Percentiles rank a stretch among this genome's conserved stretches.
Evolutionary conservation across 345 rosid genomes (phyloP).

Genomic region (Heritiera littoralis): DNA sequence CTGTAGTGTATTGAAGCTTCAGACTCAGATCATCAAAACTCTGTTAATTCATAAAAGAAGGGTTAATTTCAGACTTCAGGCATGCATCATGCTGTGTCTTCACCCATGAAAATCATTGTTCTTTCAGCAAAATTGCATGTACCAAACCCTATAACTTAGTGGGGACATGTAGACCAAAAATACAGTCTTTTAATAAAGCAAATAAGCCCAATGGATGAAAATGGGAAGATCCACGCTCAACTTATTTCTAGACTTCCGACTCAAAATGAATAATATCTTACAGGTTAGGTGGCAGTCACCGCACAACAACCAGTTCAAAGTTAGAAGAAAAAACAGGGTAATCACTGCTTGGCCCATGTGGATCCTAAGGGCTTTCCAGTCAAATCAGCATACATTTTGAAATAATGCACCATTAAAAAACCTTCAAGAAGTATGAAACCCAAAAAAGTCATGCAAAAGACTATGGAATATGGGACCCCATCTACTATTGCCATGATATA

Average conservation of each 20-base stretch:
- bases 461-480: slow-evolving; percentile 5
- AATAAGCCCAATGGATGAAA: background rate
- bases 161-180: slow-evolving; percentile 5
- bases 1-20: slow-evolving; percentile 56
- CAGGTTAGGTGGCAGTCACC: too few relatives aligned
- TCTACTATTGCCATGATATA: slow-evolving; percentile 9
- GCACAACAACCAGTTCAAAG: slow-evolving; percentile 21
- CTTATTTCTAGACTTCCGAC: too few relatives aligned
- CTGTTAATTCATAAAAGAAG: slow-evolving; percentile 39
- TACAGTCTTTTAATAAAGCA: background rate
- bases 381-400: slow-evolving; percentile 21
- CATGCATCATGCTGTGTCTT: background rate
- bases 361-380: slow-evolving; percentile 22
- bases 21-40: slow-evolving; percentile 61
- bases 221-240: too few relatives aligned
- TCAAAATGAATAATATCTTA: too few relatives aligned
- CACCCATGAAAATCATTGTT: background rate
- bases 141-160: background rate
- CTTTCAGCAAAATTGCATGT: background rate
- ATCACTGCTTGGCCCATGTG: slow-evolving; percentile 28
- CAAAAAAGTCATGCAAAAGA: background rate
- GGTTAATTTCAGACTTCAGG: slow-evolving; percentile 6
- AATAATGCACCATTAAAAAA: slow-evolving; percentile 2
- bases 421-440: background rate
- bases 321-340: slow-evolving; percentile 34